Evolutionary conservation across 2,329 filamentous ascomycete genomes (phyloP), one percentile per base, ranked within the genome.

Genomic region (Tolypocladium amazonense): DNA sequence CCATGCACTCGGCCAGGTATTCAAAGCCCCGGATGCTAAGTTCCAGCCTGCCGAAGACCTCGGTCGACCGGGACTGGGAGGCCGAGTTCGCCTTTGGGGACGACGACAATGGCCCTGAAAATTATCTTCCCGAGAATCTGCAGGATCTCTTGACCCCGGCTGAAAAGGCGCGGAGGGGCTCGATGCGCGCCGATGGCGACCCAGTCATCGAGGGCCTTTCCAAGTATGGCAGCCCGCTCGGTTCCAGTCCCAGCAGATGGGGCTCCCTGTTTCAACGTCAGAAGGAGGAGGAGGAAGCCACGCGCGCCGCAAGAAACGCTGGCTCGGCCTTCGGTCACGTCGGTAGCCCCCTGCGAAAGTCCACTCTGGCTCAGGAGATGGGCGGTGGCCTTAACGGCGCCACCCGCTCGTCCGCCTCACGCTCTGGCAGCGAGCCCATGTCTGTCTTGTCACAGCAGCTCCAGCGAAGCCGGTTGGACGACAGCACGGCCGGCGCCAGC

Each of bases 11-110:
- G 72, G 78, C 88, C 75, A 76, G 86, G 74, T 80, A 85, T 78
- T 64, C 84, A 69, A 78, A 92, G 84, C 74, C 91, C 78, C 79
- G 86, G 73, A 67, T 84, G 79, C 72, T 90, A 75, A 79, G 87
- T 82, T 71, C 89, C 81, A 81, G 88, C 81, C 68, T 86, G 78
- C 85, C 85, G 63, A 86, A 78, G 76, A 85, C 67, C 74, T 86
- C 69, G 73, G 86, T 83, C 33, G 84, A 87, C 64, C 79, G 79
- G 59, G 85, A 87, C 66, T 87, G 85, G 85, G 83, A 86, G 56
- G 72, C 79, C 59, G 80, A 83, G 59, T 94, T 95, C 68, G 83
- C 88, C 37, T 93, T 94, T 66, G 69, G 78, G 67, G 90, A 96
- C 71, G 92, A 96, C 68, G 73, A 75, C 59, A 74, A 73, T 45